Base-by-base conservation (phyloP, 2,329 filamentous ascomycete species). In the Penicillium sp. region DNA sequence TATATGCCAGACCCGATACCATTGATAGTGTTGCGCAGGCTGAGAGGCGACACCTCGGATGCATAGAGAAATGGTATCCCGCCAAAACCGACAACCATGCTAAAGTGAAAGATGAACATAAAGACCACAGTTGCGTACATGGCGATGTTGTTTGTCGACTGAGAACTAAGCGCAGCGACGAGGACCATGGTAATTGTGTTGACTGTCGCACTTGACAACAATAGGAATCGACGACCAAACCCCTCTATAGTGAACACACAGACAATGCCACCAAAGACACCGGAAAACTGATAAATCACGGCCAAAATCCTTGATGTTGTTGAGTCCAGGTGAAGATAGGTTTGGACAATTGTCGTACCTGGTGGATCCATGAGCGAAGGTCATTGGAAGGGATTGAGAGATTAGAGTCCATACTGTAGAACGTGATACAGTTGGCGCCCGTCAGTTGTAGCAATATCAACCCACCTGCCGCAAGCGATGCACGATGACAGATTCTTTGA, bases 51-150 rank as follows among this genome's bases (percentile, higher is more conserved):
- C 17, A 85, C 74, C 63, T 85, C 83, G 1, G 82, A 80, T 55
- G 81, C 82, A 69, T 85, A 86, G 19, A 85, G 73, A 71, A 84
- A 85, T 61, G 83, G 84, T 31, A 82, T 78, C 1, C 83, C 83
- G 0, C 84, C 74, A 71, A 84, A 84, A 0, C 82, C 83, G 54
- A 84, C 80, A 0, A 81, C 82, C 42, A 84, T 80, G 69, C 85
- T 85, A 61, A 80, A 82, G 69, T 84, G 82, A 73, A 83, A 86
- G 44, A 83, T 68, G 68, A 82, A 86, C 46, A 86, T 77, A 68
- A 84, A 84, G 58, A 82, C 76, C 0, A 80, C 81, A 0, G 80
- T 80, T 19, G 42, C 56, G 17, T 59, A 22, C 41, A 56, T 57
- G 30, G 58, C 58, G 19, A 47, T 45, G 7, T n/a, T 46, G 44